Conservation (phyloP, 2,329 filamentous ascomycete species). For the Hypoxylon sp. region DNA sequence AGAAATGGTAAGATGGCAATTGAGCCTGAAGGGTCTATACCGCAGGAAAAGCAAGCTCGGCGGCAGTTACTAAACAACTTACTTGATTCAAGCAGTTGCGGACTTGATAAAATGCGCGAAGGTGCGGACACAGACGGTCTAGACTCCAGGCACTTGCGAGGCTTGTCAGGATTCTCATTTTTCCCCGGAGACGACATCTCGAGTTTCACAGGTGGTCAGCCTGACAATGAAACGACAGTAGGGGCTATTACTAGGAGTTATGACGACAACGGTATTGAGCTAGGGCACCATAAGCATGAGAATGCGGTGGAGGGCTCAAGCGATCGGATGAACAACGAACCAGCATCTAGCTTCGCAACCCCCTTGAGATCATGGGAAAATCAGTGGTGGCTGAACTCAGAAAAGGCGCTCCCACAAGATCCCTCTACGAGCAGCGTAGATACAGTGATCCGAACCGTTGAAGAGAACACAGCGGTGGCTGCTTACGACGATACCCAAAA, state of each 20-base stretch:
- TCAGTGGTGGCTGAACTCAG: neutral
- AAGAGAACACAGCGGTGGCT: neutral
- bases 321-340: neutral
- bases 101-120: neutral
- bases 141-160: constrained; percentile 25
- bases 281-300: neutral
- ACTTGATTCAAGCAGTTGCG: constrained; percentile 9
- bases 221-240: neutral
- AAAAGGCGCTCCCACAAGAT: neutral
- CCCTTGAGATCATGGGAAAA: constrained; percentile 12
- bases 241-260: neutral
- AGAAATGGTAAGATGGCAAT: neutral
- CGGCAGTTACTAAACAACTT: constrained; percentile 34
- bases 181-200: constrained; percentile 42
- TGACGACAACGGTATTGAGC: neutral
- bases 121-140: neutral
- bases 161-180: constrained; percentile 44
- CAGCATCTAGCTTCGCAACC: neutral
- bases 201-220: neutral
- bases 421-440: constrained; percentile 23
- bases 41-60: constrained; percentile 11
- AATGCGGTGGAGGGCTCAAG: neutral
- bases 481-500: neutral
- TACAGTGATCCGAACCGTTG: constrained; percentile 12
- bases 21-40: neutral